These are phyloP conservation scores for Neurospora sp. DNA, from an alignment of 495 filamentous ascomycete genomes.

Conservation along the genomic window DNA sequence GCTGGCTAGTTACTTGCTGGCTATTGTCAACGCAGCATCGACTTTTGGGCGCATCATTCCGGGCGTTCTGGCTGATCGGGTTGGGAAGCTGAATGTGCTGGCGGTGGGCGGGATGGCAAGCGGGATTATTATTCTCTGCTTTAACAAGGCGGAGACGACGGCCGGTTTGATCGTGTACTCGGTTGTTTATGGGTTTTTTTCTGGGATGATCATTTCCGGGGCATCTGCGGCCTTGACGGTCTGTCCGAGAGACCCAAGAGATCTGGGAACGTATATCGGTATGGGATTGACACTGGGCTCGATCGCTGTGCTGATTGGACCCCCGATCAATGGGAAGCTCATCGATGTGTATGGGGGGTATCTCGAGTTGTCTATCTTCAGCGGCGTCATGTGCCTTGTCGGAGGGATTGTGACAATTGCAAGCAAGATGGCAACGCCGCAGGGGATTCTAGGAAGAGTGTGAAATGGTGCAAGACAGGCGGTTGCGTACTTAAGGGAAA, in stretches of 20 bases:
- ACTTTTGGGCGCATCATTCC: slow-evolving; percentile 49
- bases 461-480: neutral
- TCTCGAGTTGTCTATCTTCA: slow-evolving; percentile 34
- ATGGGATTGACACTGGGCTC: slow-evolving; percentile 40
- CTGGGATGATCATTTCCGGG: slow-evolving; percentile 38
- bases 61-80: slow-evolving; percentile 43
- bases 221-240: slow-evolving; percentile 32
- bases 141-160: slow-evolving; percentile 24
- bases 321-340: slow-evolving; percentile 43
- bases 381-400: slow-evolving; percentile 31
- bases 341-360: slow-evolving; percentile 33
- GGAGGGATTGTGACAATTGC: slow-evolving; percentile 17
- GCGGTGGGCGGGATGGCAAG: slow-evolving; percentile 19
- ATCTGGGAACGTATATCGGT: slow-evolving; percentile 47
- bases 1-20: slow-evolving; percentile 42
- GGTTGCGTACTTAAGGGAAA: neutral
- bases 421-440: slow-evolving; percentile 20
- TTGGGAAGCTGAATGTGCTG: slow-evolving; percentile 43
- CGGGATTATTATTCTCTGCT: slow-evolving; percentile 35
- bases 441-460: slow-evolving; percentile 22
- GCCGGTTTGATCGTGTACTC: slow-evolving; percentile 32
- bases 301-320: slow-evolving; percentile 38
- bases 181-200: slow-evolving; percentile 27
- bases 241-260: slow-evolving; percentile 29
- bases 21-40: slow-evolving; percentile 45